phyloP scores from a whole-genome alignment of 805 yeast genomes.

The Candida methanosorbosa region DNA sequence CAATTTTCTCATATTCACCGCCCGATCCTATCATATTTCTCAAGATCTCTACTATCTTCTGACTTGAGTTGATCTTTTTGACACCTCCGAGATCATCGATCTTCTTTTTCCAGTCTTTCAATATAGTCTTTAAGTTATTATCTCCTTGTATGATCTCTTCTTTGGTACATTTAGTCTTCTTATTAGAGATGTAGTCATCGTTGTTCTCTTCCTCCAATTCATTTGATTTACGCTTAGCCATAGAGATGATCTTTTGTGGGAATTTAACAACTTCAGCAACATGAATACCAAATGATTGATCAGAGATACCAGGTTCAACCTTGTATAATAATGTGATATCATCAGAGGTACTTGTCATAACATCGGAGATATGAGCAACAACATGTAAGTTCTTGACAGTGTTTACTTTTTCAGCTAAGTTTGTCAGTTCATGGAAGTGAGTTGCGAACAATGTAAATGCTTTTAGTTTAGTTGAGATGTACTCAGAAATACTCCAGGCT shows the following conservation, averaged over 20 bases:
- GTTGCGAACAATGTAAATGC: slow-evolving; percentile 92
- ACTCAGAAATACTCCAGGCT: slow-evolving; percentile 94
- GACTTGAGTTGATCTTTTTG: slow-evolving; percentile 29
- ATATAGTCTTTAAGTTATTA: slow-evolving; percentile 36
- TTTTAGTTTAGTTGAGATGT: slow-evolving; percentile 57
- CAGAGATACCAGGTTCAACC: slow-evolving; percentile 95
- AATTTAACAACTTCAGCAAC: slow-evolving; percentile 95
- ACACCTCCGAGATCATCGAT: slow-evolving; percentile 35
- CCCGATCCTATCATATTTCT: slow-evolving; percentile 24
- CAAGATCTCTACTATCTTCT: slow-evolving; percentile 31
- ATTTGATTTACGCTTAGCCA: slow-evolving; percentile 92
- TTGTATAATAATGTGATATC: slow-evolving; percentile 85
- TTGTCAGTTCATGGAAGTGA: slow-evolving; percentile 93
- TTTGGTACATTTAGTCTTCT: slow-evolving; percentile 41
- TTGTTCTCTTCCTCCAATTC: slow-evolving; percentile 49
- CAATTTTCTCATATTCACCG: slow-evolving; percentile 10
- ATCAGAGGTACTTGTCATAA: slow-evolving; percentile 22
- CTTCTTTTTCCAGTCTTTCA: slow-evolving; percentile 45
- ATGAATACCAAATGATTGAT: slow-evolving; percentile 94
- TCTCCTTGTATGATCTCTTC: slow-evolving; percentile 50
- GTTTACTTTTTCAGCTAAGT: slow-evolving; percentile 51
- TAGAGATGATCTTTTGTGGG: slow-evolving; percentile 79
- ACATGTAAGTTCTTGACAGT: slow-evolving; percentile 83
- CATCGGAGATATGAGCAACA: slow-evolving; percentile 74
- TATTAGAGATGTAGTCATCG: slow-evolving; percentile 30